Base-by-base conservation (phyloP, 148 eudicot species). In the Beta vulgaris region DNA sequence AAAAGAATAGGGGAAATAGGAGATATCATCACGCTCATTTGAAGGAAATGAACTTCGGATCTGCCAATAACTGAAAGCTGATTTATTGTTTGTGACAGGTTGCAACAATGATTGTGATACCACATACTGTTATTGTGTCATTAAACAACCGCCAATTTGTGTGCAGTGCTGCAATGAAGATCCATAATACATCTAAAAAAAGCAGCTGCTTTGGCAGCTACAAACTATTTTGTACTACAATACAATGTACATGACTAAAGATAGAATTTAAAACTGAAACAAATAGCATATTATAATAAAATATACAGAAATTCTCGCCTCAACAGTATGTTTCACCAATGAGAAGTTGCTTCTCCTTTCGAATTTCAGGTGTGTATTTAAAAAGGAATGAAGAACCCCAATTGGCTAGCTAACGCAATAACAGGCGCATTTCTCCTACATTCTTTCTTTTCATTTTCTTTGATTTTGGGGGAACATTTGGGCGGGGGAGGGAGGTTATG, bases 101-200 rank as follows among this genome's bases (percentile, higher is more conserved):
- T 90, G 93, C 79, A 90, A 76, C 72, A 87, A 79, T 58, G 78
- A 87, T 73, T 87, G 89, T 72, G 89, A 87, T 39, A 76, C 84
- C 63, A 83, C 93, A 53, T 90, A 91, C 76, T 89, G 89, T 74
- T 86, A 86, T 64, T 86, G 94, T 64, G 86, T 84, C 74, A 85
- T 90, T 54, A 80, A 29, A 80, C 88, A 83, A 65, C 90, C 90
- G 48, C 91, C 94, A 25, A 51, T 88, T 15, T 90, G 91, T 76
- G 70, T 77, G 61, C 84, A 78, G 59, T 90, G 94, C 80, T 90
- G 91, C 74, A 70, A 81, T 21, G 90, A 86, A 68, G 81, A 81
- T 36, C 78, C 78, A 26, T 76, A 73, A 82, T 16, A 29, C 42
- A 54, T 54, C 67, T 34, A 36, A 39, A 36, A 39, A 58, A 15